These are phyloP conservation scores for Lepidopterella palustris DNA, from an alignment of 495 filamentous ascomycete genomes.

Conservation along the genomic window DNA sequence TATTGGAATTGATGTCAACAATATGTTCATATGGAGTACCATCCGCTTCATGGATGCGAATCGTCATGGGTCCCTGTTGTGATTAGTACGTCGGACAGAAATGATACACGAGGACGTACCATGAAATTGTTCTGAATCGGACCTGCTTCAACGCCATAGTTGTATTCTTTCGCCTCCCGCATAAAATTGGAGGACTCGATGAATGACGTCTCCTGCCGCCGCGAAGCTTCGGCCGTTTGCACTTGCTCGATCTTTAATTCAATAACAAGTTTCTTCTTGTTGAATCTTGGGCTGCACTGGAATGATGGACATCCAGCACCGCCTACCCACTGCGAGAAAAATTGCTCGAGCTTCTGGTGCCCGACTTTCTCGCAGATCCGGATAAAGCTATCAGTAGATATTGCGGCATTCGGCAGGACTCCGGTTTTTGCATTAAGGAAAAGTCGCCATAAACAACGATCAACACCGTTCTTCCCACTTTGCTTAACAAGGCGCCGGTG, in stretches of 20 bases:
- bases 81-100: background rate
- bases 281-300: slow-evolving; percentile 78
- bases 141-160: slow-evolving; percentile 61
- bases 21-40: slow-evolving; percentile 98
- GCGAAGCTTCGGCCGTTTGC: slow-evolving; percentile 53
- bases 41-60: slow-evolving; percentile 96
- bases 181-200: slow-evolving; percentile 63
- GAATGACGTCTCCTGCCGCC: slow-evolving; percentile 18
- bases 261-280: slow-evolving; percentile 94
- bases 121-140: slow-evolving; percentile 73
- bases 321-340: slow-evolving; percentile 91
- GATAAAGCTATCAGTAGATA: slow-evolving; percentile 69
- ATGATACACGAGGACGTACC: slow-evolving; percentile 14
- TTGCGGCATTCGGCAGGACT: slow-evolving; percentile 60
- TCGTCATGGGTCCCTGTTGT: slow-evolving; percentile 65
- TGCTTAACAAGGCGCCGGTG: slow-evolving; percentile 84
- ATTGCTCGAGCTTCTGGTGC: slow-evolving; percentile 73
- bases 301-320: slow-evolving; percentile 84
- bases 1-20: slow-evolving; percentile 82
- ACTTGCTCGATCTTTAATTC: slow-evolving; percentile 85
- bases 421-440: slow-evolving; percentile 77
- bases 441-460: slow-evolving; percentile 74
- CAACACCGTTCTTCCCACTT: slow-evolving; percentile 72
- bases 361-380: slow-evolving; percentile 78
- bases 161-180: slow-evolving; percentile 73